phyloP scores from a whole-genome alignment of 2,329 filamentous ascomycete genomes.

The Talaromyces albobiverticillius region DNA sequence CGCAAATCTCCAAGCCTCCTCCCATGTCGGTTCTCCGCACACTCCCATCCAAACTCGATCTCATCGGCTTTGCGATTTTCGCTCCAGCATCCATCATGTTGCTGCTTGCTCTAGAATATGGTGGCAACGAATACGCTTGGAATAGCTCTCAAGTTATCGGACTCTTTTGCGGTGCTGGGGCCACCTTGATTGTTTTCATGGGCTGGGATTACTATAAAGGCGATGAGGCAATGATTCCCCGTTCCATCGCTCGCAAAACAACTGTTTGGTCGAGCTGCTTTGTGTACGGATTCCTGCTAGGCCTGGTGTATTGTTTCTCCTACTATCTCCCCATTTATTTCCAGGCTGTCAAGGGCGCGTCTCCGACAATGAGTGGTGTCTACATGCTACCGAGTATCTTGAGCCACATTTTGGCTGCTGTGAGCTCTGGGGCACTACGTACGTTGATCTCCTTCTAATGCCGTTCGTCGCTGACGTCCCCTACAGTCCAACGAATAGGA shows the following conservation, averaged over 20 bases:
- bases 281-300: background rate
- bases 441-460: background rate
- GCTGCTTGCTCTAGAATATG: constrained; percentile 24
- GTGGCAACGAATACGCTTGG: constrained; percentile 24
- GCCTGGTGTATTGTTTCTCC: constrained; percentile 8
- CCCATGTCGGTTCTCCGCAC: constrained; percentile 13
- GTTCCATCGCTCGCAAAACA: background rate
- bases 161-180: constrained; percentile 19
- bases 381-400: constrained; percentile 28
- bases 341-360: constrained; percentile 16
- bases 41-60: constrained; percentile 19
- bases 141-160: constrained; percentile 19
- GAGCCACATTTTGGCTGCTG: constrained; percentile 23
- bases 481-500: constrained; percentile 16
- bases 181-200: constrained; percentile 21
- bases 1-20: constrained; percentile 15
- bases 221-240: constrained; percentile 28
- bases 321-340: constrained; percentile 25
- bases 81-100: constrained; percentile 20
- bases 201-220: constrained; percentile 26
- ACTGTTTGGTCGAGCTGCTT: background rate
- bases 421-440: constrained; percentile 18
- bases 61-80: constrained; percentile 22
- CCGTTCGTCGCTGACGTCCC: background rate
- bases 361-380: constrained; percentile 31